Evolutionary conservation across 2,329 filamentous ascomycete species (phyloP).

Genomic region (Beauveria medogensis): DNA sequence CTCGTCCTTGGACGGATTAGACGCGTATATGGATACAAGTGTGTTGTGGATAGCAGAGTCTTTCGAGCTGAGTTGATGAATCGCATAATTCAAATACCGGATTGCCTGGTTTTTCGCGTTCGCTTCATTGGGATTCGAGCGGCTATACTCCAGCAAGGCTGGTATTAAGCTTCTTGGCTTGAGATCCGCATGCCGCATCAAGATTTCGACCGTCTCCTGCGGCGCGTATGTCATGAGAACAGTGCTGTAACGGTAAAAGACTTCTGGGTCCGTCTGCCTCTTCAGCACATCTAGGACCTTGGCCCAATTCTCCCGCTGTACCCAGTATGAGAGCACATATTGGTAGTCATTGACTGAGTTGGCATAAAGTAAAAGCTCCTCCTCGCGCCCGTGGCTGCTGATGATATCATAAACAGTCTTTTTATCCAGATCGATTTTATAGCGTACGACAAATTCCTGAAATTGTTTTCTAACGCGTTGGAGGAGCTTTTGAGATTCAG

Average conservation of each 20-base stretch:
- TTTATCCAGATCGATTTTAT: conserved; percentile 80
- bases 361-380: conserved; percentile 86
- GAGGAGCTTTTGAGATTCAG: conserved; percentile 65
- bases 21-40: conserved; percentile 90
- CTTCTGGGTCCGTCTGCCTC: conserved; percentile 82
- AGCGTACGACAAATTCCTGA: conserved; percentile 76
- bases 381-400: conserved; percentile 87
- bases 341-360: conserved; percentile 85
- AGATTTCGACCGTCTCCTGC: conserved; percentile 81
- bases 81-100: conserved; percentile 86
- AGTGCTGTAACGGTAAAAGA: conserved; percentile 94
- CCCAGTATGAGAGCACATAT: conserved; percentile 94
- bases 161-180: conserved; percentile 85
- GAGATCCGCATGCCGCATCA: conserved; percentile 84
- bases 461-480: conserved; percentile 67
- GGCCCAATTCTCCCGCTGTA: conserved; percentile 85
- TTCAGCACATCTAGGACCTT: conserved; percentile 85
- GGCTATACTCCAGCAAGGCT: conserved; percentile 88
- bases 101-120: conserved; percentile 80
- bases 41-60: conserved; percentile 93
- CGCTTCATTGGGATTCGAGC: conserved; percentile 55
- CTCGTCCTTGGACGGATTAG: conserved; percentile 75
- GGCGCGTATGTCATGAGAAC: conserved; percentile 90
- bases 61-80: conserved; percentile 74
- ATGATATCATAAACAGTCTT: conserved; percentile 95